A percentile compares a stretch with the other conserved stretches of the same genome.
These are phyloP conservation scores for Cardamine chenopodiifolia DNA, from an alignment of 345 rosid species.

Conservation along the genomic window DNA sequence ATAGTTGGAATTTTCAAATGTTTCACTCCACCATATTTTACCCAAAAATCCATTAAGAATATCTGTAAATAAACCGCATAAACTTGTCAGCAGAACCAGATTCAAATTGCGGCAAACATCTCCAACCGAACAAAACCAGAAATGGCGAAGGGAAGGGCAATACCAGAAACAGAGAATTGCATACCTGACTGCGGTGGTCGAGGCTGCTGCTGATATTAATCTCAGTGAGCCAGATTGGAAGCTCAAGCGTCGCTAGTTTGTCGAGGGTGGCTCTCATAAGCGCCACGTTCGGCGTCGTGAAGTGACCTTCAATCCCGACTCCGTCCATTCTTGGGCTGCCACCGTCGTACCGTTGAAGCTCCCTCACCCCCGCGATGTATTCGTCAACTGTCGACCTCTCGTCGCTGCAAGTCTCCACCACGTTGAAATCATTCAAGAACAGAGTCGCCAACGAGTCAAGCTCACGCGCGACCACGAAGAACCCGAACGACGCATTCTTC, in stretches of 20 bases:
- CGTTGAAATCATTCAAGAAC: slow-evolving; percentile 82
- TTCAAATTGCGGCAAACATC: too few relatives aligned
- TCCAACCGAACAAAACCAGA: too few relatives aligned
- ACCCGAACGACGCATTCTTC: slow-evolving; percentile 59
- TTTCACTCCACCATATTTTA: too few relatives aligned
- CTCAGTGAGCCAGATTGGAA: slow-evolving; percentile 93
- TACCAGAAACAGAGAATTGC: too few relatives aligned
- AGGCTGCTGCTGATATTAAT: slow-evolving; percentile 60
- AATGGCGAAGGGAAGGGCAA: too few relatives aligned
- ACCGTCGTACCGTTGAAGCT: slow-evolving; percentile 43
- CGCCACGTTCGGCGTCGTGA: slow-evolving; percentile 64
- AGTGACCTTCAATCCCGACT: slow-evolving; percentile 79
- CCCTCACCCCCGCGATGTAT: slow-evolving; percentile 59
- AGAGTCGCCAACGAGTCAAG: slow-evolving; percentile 70
- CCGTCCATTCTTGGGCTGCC: slow-evolving; percentile 67
- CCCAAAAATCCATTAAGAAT: too few relatives aligned
- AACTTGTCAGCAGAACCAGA: too few relatives aligned
- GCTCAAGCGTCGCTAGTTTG: slow-evolving; percentile 65
- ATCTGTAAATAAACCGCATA: too few relatives aligned
- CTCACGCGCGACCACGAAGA: slow-evolving; percentile 61
- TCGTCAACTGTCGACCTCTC: slow-evolving; percentile 66
- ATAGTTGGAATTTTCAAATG: neutral
- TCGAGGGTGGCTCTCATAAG: slow-evolving; percentile 72
- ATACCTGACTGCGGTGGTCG: slow-evolving; percentile 52
- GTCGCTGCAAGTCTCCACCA: slow-evolving; percentile 78